Conservation (phyloP, 139 green algal genomes). For the Asterochloris sp. region DNA sequence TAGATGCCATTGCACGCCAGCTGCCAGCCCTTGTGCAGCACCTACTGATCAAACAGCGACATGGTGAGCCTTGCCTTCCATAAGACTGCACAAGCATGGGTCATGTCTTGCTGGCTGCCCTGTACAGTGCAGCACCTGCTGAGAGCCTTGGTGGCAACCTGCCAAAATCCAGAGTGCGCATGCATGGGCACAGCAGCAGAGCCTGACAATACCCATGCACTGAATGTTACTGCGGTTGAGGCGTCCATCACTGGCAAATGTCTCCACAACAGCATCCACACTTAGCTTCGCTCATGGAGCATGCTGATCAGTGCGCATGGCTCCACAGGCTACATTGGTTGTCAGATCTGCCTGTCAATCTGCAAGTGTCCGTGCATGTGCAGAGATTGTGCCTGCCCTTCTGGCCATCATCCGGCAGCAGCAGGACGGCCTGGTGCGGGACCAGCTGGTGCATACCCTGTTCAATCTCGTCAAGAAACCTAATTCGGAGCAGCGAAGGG, state of each 20-base stretch:
- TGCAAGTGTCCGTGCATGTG: background rate
- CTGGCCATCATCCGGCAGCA: constrained; percentile 21
- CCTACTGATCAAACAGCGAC: constrained; percentile 32
- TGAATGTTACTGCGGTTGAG: background rate
- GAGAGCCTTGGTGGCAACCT: background rate
- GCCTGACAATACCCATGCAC: background rate
- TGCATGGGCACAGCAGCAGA: background rate
- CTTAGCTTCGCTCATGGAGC: background rate
- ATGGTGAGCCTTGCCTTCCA: constrained; percentile 2
- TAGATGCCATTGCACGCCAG: constrained; percentile 12
- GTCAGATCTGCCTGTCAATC: background rate
- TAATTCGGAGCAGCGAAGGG: constrained; percentile 5
- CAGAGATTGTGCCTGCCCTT: constrained; percentile 26
- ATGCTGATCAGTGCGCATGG: background rate
- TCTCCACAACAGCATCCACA: background rate
- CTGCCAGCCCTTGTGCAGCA: constrained; percentile 22
- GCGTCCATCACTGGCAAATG: background rate
- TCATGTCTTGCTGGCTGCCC: background rate
- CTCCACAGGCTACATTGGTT: background rate
- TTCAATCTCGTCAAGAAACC: constrained; percentile 31
- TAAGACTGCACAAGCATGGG: background rate
- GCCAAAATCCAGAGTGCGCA: background rate
- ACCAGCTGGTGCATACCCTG: constrained; percentile 8
- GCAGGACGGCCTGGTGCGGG: background rate
- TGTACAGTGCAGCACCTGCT: background rate